Conservation (phyloP, 2,329 filamentous ascomycete species). For the Colletotrichum graminicola region DNA sequence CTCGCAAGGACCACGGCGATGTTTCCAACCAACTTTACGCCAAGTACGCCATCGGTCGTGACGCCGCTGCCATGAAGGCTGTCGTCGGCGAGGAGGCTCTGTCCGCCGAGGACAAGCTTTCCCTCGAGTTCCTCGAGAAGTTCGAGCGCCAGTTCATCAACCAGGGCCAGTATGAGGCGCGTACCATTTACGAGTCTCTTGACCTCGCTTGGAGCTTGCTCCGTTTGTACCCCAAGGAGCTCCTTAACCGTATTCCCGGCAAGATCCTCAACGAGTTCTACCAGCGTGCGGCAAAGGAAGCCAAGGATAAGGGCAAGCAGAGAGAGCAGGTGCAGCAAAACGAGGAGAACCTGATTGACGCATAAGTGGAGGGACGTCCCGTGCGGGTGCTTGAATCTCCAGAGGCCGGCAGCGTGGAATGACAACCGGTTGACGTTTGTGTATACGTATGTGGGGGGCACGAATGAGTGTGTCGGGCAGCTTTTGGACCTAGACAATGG, state of each 20-base stretch:
- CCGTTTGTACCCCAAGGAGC: conserved; percentile 96
- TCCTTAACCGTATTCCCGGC: conserved; percentile 93
- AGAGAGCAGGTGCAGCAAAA: conserved; percentile 59
- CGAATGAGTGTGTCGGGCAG: conserved; percentile 18
- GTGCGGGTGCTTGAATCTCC: conserved; percentile 32
- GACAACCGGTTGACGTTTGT: conserved; percentile 27
- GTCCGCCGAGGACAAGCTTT: conserved; percentile 96
- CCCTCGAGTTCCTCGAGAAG: conserved; percentile 97
- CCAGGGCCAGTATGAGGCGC: conserved; percentile 92
- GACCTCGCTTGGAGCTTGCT: conserved; percentile 97
- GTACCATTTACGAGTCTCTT: conserved; percentile 91
- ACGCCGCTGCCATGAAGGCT: conserved; percentile 98
- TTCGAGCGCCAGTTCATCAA: conserved; percentile 96
- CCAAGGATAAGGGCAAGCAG: conserved; percentile 73
- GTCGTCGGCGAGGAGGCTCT: conserved; percentile 98
- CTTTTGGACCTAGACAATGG: conserved; percentile 41
- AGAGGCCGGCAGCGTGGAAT: conserved; percentile 25
- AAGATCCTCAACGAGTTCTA: conserved; percentile 89
- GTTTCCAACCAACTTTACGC: conserved; percentile 99
- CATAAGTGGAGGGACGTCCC: conserved; percentile 51
- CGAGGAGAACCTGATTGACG: conserved; percentile 73
- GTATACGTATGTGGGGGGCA: conserved; percentile 41
- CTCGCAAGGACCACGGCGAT: conserved; percentile 95
- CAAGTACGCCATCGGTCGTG: conserved; percentile 99
- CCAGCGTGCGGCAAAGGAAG: conserved; percentile 72